Conservation (phyloP, 2,329 filamentous ascomycete species). For the Metarhizium anisopliae region DNA sequence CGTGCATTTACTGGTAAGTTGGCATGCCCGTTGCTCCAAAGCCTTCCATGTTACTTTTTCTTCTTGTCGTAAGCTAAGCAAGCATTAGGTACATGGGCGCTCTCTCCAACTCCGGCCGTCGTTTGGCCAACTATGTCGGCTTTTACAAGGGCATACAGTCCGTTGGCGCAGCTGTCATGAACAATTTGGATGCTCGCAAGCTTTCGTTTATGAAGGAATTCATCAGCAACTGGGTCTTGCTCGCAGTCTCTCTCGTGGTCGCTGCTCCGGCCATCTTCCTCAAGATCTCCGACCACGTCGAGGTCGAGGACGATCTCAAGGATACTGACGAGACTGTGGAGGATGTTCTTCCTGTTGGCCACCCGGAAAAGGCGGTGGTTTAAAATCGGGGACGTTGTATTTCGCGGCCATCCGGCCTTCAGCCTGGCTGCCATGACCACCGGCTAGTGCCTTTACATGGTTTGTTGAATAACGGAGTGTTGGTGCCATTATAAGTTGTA, state of each 20-base stretch:
- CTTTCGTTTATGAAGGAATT: conserved; percentile 63
- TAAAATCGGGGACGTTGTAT: not conserved
- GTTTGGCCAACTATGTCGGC: conserved; percentile 76
- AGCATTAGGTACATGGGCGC: conserved; percentile 73
- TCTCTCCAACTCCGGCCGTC: conserved; percentile 84
- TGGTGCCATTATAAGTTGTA: not conserved
- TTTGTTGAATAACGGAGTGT: not conserved
- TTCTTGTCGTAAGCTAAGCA: not conserved
- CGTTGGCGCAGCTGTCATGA: conserved; percentile 52
- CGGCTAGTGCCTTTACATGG: not conserved
- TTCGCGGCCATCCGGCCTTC: not conserved
- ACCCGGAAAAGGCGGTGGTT: not conserved
- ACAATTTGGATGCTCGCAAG: conserved; percentile 24
- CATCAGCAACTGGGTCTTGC: conserved; percentile 61
- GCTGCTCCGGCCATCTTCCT: conserved; percentile 71
- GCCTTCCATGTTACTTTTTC: no score
- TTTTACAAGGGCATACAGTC: conserved; percentile 78
- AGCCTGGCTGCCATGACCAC: no score
- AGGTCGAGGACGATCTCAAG: conserved; percentile 71
- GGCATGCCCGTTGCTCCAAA: conserved; percentile 45
- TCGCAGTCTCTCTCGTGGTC: conserved; percentile 63
- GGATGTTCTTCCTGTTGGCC: conserved; percentile 44
- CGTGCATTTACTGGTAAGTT: conserved; percentile 68
- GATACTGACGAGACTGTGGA: conserved; percentile 75
- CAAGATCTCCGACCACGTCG: conserved; percentile 74